phyloP scores from a whole-genome alignment of 2,329 filamentous ascomycete genomes.

The Rutstroemia sp. region DNA sequence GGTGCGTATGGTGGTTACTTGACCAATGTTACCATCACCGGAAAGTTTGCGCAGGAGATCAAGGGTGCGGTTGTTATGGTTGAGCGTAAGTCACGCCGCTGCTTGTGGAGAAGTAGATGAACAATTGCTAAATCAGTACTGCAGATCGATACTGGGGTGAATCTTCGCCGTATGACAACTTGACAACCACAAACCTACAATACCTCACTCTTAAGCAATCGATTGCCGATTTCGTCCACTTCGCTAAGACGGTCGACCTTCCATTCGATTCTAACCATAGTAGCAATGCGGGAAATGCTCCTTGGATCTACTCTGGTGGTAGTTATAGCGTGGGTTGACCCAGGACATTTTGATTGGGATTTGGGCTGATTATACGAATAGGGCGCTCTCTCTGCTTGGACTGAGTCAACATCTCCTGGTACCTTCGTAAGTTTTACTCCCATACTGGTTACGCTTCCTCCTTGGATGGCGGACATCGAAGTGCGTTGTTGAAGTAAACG shows the following conservation, averaged over 20 bases:
- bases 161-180: constrained; percentile 43
- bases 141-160: constrained; percentile 50
- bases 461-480: too few relatives aligned
- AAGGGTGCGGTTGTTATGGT: constrained; percentile 46
- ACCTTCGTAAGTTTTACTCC: constrained; percentile 34
- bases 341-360: background rate
- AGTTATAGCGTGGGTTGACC: constrained; percentile 37
- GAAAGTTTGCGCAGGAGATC: constrained; percentile 43
- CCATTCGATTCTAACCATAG: constrained; percentile 42
- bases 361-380: background rate
- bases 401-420: constrained; percentile 42
- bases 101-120: background rate
- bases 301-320: constrained; percentile 50
- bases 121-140: background rate
- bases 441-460: background rate
- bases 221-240: constrained; percentile 45
- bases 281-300: constrained; percentile 44
- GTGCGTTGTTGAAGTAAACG: background rate
- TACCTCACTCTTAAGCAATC: constrained; percentile 47
- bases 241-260: constrained; percentile 44
- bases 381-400: constrained; percentile 50
- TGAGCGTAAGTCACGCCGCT: constrained; percentile 36
- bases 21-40: constrained; percentile 41
- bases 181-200: constrained; percentile 46
- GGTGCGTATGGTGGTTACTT: constrained; percentile 42